phyloP scores from a whole-genome alignment of 2,329 filamentous ascomycete species.

The Aspergillus amoenus region DNA sequence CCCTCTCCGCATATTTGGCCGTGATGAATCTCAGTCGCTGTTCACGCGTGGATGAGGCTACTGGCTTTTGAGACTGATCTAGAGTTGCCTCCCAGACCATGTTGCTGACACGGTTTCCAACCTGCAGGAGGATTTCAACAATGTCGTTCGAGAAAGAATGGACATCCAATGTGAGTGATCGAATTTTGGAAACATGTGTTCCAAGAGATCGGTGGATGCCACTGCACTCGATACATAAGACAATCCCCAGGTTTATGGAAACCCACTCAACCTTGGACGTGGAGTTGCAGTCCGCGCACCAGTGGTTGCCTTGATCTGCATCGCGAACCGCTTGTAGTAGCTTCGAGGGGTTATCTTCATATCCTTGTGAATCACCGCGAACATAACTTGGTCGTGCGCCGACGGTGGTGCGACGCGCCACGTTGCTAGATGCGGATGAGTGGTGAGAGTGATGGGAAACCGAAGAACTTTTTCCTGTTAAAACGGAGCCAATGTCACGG shows the following conservation, averaged over 20 bases:
- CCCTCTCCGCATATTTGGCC: conserved; percentile 83
- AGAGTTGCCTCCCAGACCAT: conserved; percentile 93
- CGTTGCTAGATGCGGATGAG: conserved; percentile 53
- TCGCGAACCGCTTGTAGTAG: conserved; percentile 84
- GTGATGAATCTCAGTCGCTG: conserved; percentile 94
- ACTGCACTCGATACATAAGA: conserved; percentile 96
- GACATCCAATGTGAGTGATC: conserved; percentile 91
- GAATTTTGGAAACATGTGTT: conserved; percentile 96
- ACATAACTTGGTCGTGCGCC: conserved; percentile 77
- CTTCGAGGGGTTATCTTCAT: conserved; percentile 80
- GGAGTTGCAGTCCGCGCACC: conserved; percentile 92
- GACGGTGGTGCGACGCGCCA: conserved; percentile 84
- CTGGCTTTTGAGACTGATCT: conserved; percentile 71
- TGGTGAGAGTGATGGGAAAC: conserved; percentile 54
- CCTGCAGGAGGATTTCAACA: conserved; percentile 83
- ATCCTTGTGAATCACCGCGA: conserved; percentile 67
- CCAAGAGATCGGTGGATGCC: conserved; percentile 95
- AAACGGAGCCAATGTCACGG: conserved; percentile 85
- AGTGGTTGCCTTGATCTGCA: conserved; percentile 86
- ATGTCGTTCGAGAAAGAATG: conserved; percentile 97
- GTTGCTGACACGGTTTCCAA: conserved; percentile 94
- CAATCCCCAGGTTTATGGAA: conserved; percentile 93
- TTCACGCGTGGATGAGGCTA: conserved; percentile 76
- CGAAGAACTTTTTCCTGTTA: conserved; percentile 83
- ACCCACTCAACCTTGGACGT: conserved; percentile 97